phyloP scores from a whole-genome alignment of 805 yeast genomes.

The Torulaspora delbrueckii region DNA sequence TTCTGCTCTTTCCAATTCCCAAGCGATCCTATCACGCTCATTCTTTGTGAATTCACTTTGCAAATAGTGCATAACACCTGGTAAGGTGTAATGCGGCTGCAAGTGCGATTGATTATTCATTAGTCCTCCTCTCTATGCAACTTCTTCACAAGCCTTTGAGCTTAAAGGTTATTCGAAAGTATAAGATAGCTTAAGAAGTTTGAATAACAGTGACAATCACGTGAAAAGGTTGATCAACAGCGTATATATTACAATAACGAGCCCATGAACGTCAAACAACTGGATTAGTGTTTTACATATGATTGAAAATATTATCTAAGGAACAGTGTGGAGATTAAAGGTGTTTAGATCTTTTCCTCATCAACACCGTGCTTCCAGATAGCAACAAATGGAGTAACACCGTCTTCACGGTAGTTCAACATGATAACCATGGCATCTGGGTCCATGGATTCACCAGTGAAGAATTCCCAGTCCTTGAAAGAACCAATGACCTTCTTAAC shows the following conservation, averaged over 20 bases:
- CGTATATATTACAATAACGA: constrained; percentile 1
- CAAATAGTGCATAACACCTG: constrained; percentile 59
- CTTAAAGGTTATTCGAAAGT: too few species aligned
- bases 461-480: constrained; percentile 99
- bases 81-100: constrained; percentile 30
- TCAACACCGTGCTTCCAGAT: constrained; percentile 98
- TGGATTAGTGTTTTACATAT: neutral
- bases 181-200: too few species aligned
- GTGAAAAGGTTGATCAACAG: constrained; percentile 1
- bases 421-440: constrained; percentile 98
- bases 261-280: neutral
- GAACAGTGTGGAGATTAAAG: neutral
- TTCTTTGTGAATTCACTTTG: constrained; percentile 59
- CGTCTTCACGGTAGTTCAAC: constrained; percentile 99
- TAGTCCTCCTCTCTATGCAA: neutral
- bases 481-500: constrained; percentile 92
- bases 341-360: constrained; percentile 77
- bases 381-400: constrained; percentile 93
- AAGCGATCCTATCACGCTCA: constrained; percentile 54
- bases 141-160: too few species aligned
- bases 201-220: neutral
- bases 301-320: constrained; percentile 1
- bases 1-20: constrained; percentile 58
- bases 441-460: constrained; percentile 99
- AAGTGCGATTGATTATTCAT: constrained; percentile 15